A percentile compares a stretch with the other conserved stretches of the same genome.
These are phyloP conservation scores for Terfezia claveryi DNA, from an alignment of 495 filamentous ascomycete genomes.

Conservation along the genomic window DNA sequence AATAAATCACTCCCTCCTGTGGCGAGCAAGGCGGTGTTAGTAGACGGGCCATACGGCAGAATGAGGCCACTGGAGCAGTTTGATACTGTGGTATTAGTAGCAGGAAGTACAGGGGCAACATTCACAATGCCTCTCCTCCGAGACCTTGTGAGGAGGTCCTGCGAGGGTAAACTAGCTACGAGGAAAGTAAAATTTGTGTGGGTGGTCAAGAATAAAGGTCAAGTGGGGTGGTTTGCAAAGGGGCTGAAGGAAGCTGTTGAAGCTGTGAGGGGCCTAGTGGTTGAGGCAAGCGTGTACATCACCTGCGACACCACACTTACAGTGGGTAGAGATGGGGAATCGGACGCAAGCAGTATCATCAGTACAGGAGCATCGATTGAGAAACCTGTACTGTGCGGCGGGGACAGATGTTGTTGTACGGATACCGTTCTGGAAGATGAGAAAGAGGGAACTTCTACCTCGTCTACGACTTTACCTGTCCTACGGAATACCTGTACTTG, in stretches of 20 bases:
- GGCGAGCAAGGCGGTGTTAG: constrained; percentile 23
- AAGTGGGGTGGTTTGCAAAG: constrained; percentile 45
- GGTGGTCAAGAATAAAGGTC: constrained; percentile 44
- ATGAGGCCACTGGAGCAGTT: constrained; percentile 34
- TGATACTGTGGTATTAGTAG: constrained; percentile 36
- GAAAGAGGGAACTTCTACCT: constrained; percentile 20
- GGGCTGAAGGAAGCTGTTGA: constrained; percentile 26
- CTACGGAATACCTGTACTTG: background rate
- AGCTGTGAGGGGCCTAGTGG: constrained; percentile 16
- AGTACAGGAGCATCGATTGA: constrained; percentile 1
- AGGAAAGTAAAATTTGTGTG: constrained; percentile 49
- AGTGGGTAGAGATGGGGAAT: background rate
- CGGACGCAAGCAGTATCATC: background rate
- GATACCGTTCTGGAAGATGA: constrained; percentile 29
- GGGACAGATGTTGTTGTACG: constrained; percentile 32
- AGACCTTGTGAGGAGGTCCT: constrained; percentile 23
- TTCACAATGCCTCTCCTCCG: constrained; percentile 36
- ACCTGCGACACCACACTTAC: constrained; percentile 33
- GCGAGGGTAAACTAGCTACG: constrained; percentile 27
- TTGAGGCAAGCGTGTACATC: constrained; percentile 37
- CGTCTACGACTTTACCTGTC: background rate
- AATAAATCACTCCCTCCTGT: constrained; percentile 24
- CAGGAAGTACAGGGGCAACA: constrained; percentile 35
- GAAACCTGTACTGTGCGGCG: constrained; percentile 12
- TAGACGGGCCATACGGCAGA: constrained; percentile 36